Evolutionary conservation across 495 filamentous ascomycete genomes (phyloP), one percentile per base, ranked within the genome.

Genomic region (Lepraria neglecta): DNA sequence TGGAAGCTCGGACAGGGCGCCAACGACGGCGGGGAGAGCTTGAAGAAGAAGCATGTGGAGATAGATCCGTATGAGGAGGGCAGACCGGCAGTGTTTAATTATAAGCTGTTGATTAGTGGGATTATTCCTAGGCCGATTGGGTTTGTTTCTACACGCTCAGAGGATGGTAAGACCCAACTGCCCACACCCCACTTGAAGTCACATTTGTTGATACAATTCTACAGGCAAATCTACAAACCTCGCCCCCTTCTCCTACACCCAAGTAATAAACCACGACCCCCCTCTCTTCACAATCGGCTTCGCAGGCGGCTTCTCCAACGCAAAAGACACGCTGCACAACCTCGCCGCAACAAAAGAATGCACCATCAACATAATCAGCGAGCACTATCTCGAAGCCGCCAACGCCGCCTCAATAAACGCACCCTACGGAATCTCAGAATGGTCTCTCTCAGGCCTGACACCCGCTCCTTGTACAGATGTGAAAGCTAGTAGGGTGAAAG

Each of bases 61-160:
- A 94, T 97, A 64, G 85, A 97, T 74, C 92, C 92, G 9, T 84
- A 92, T 67, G 84, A 79, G 47, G 76, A 84, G 17, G 86, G 86
- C 27, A 81, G 92, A 0, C 82, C 86, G 0, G 71, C 82, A 0
- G 72, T 77, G 0, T 84, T 80, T 69, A 97, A 97, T 76, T 97
- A 97, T 78, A 96, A 96, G 75, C 84, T 97, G 12, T 78, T 97
- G 19, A 96, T 97, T 72, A 88, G 84, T 2, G 88, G 84, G 30
- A 86, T 97, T 65, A 82, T 95, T 27, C 92, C 92, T 0, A 80
- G 92, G 24, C 94, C 92, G 3, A 82, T 87, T 63, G 84, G 83
- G 11, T 82, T 87, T 38, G 72, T 86, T 44, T 81, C 78, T 63
- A 87, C 84, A n/a, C 72, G 75, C 35, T 80, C 76, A 11, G 76